These are phyloP conservation scores for Venturia aucupariae DNA, from an alignment of 2,329 filamentous ascomycete species.

Conservation along the genomic window DNA sequence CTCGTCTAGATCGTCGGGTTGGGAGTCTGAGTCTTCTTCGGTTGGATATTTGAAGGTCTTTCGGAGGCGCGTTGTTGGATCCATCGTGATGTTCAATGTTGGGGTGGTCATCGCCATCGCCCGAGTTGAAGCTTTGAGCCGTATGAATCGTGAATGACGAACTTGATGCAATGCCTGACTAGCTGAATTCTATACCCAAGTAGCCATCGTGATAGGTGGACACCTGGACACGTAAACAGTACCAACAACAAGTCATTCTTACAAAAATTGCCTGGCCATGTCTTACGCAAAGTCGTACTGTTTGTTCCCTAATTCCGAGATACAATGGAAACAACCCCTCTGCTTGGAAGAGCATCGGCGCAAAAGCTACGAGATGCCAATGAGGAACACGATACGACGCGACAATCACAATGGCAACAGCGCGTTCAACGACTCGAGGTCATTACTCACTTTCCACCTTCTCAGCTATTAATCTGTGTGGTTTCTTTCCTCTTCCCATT, in stretches of 20 bases:
- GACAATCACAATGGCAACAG: background rate
- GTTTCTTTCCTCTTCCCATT: background rate
- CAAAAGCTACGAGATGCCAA: background rate
- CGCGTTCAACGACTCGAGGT: background rate
- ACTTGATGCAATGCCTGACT: background rate
- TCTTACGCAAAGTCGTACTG: background rate
- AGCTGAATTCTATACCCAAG: background rate
- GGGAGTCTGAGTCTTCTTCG: conserved; percentile 43
- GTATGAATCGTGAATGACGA: background rate
- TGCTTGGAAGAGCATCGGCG: background rate
- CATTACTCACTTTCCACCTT: background rate
- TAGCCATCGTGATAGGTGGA: no score
- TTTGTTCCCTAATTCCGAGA: background rate
- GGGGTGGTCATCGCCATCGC: background rate
- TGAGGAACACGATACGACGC: background rate
- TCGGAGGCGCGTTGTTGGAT: conserved; percentile 53
- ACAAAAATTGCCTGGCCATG: background rate
- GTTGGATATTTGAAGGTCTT: conserved; percentile 68
- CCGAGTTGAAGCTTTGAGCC: background rate
- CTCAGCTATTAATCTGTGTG: background rate
- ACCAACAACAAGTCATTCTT: background rate
- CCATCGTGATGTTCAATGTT: background rate
- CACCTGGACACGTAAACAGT: background rate
- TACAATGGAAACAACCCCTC: background rate
- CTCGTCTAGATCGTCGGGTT: conserved; percentile 60